A percentile compares a stretch with the other conserved stretches of the same genome.
phyloP scores from a whole-genome alignment of 106 monocot genomes.

The Apostasia ramifera region DNA sequence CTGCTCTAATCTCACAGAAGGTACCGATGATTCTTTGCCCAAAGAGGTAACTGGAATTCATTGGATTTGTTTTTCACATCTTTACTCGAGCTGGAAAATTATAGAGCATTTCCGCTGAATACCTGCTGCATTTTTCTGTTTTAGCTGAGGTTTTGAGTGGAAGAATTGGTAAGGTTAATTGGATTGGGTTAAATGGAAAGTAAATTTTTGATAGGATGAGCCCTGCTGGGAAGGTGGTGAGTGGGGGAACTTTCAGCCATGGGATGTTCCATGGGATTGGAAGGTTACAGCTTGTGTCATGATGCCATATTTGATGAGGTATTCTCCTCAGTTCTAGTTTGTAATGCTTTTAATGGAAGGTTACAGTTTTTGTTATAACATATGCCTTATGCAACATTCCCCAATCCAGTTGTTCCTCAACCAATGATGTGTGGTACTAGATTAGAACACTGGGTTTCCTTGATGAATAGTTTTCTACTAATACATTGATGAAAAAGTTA shows the following conservation, averaged over 20 bases:
- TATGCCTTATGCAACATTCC: too few species aligned
- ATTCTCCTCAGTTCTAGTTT: neutral
- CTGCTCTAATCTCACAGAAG: conserved; percentile 7
- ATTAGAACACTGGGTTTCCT: too few species aligned
- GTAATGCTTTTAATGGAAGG: neutral
- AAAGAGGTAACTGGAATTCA: conserved; percentile 1
- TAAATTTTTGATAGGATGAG: conserved; percentile 1
- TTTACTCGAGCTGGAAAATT: neutral
- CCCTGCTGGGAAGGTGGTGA: neutral
- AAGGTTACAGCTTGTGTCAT: conserved; percentile 31
- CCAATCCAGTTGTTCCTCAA: too few species aligned
- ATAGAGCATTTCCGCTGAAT: neutral
- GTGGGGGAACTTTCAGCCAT: conserved; percentile 7
- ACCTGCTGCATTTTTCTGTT: neutral
- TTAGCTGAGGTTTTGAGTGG: neutral
- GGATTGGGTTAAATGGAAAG: neutral
- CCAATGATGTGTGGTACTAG: too few species aligned
- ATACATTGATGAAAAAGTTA: too few species aligned
- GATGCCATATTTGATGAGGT: conserved; percentile 52
- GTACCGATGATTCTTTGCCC: neutral
- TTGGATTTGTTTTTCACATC: neutral
- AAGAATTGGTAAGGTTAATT: neutral
- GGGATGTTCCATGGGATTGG: conserved; percentile 53
- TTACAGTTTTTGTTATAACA: neutral
- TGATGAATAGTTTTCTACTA: too few species aligned